Evolutionary conservation across 495 filamentous ascomycete species (phyloP).

Genomic region (Hypoxylon rickii): DNA sequence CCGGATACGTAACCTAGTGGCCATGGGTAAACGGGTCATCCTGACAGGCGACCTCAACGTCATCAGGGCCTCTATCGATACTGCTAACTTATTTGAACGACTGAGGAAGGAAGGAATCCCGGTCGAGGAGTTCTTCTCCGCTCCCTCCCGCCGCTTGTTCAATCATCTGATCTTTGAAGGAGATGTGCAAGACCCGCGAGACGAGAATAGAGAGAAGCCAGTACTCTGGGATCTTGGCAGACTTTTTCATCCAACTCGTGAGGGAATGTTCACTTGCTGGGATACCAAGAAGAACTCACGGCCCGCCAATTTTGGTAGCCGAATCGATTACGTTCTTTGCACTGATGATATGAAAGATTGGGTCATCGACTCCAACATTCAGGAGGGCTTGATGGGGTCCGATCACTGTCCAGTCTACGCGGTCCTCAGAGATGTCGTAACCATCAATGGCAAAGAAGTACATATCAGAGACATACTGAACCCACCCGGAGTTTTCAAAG

Average conservation of each 20-base stretch:
- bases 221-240: constrained; percentile 87
- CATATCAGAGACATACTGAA: constrained; percentile 79
- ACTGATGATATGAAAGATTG: constrained; percentile 79
- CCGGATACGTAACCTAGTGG: constrained; percentile 81
- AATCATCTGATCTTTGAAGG: constrained; percentile 81
- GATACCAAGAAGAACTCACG: constrained; percentile 83
- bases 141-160: constrained; percentile 77
- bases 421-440: constrained; percentile 67
- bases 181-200: constrained; percentile 68
- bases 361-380: constrained; percentile 89
- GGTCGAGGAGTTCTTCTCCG: constrained; percentile 71
- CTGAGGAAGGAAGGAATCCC: constrained; percentile 71
- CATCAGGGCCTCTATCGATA: constrained; percentile 72
- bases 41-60: constrained; percentile 93
- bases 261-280: constrained; percentile 97
- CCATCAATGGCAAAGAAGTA: constrained; percentile 51
- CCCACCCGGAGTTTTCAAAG: constrained; percentile 71
- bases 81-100: constrained; percentile 68
- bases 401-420: constrained; percentile 96
- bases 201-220: constrained; percentile 72
- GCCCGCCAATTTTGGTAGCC: constrained; percentile 86
- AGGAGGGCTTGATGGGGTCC: constrained; percentile 93
- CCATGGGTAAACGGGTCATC: constrained; percentile 78
- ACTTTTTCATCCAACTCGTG: constrained; percentile 75
- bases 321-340: constrained; percentile 93